These are phyloP conservation scores for Rugiboletus extremiorientalis DNA, from an alignment of 1,284 basidiomycete species.

Conservation along the genomic window DNA sequence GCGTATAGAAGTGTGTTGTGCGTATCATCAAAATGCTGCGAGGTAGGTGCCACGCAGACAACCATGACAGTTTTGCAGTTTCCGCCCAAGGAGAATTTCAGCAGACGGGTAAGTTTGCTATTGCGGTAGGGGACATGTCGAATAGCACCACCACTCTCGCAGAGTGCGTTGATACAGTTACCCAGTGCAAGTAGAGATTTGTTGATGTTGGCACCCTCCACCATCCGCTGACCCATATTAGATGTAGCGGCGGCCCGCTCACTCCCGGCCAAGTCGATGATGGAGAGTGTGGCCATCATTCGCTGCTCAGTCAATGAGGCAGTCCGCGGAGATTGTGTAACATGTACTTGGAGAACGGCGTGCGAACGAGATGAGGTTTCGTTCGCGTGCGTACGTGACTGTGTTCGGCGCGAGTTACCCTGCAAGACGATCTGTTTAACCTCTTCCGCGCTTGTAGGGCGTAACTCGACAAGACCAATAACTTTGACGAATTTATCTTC, in stretches of 20 bases:
- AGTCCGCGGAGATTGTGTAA: conserved; percentile 83
- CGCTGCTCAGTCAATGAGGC: conserved; percentile 77
- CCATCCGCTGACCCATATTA: conserved; percentile 97
- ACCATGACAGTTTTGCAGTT: conserved; percentile 99
- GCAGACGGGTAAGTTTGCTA: conserved; percentile 92
- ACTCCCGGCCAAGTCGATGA: conserved; percentile 95
- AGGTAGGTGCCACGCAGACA: conserved; percentile 93
- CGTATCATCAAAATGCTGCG: conserved; percentile 94
- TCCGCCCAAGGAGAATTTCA: conserved; percentile 95
- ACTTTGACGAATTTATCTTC: conserved; percentile 94
- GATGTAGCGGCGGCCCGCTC: conserved; percentile 92
- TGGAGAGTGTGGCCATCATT: conserved; percentile 87
- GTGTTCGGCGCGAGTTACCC: conserved; percentile 86
- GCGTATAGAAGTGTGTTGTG: conserved; percentile 96
- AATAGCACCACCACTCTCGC: conserved; percentile 80
- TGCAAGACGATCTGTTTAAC: conserved; percentile 90
- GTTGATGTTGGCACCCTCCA: conserved; percentile 97
- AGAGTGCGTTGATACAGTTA: conserved; percentile 96
- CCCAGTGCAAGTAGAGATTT: conserved; percentile 93
- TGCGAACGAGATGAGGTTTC: conserved; percentile 95
- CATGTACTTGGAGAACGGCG: conserved; percentile 92
- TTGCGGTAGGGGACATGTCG: conserved; percentile 95
- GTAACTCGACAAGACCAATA: conserved; percentile 76
- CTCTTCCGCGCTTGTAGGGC: conserved; percentile 81
- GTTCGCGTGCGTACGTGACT: conserved; percentile 92